Percentiles rank a stretch among this genome's conserved stretches.
Evolutionary conservation across 106 monocot genomes (phyloP).

Genomic region (Allium fistulosum): DNA sequence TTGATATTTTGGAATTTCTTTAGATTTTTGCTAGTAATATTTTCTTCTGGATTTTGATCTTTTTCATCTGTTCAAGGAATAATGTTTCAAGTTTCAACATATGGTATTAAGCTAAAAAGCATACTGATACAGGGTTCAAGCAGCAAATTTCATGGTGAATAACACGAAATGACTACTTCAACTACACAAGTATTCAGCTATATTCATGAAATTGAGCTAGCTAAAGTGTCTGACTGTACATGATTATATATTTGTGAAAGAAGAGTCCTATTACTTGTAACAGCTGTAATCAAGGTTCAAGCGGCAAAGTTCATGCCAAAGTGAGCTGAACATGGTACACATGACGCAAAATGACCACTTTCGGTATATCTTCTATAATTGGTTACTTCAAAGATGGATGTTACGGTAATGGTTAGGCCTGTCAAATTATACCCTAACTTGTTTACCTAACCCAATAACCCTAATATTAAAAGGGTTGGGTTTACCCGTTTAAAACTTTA

Average conservation of each 20-base stretch:
- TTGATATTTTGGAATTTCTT: constrained; percentile 45
- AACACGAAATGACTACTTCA: neutral
- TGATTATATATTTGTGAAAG: no score
- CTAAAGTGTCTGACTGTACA: neutral
- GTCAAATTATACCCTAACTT: no score
- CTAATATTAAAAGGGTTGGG: no score
- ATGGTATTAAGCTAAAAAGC: no score
- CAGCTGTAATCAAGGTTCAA: neutral
- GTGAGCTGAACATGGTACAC: neutral
- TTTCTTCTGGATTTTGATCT: neutral
- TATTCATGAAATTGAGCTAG: neutral
- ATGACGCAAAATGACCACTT: neutral
- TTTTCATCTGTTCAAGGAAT: constrained; percentile 11
- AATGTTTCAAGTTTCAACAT: no score
- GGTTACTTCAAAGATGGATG: no score
- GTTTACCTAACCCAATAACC: no score
- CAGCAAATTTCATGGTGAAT: neutral
- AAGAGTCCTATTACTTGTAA: no score
- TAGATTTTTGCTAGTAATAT: constrained; percentile 17
- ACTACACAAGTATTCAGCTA: neutral
- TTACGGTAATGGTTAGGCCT: no score
- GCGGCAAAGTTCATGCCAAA: neutral
- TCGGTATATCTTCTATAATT: neutral
- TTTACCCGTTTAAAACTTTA: no score
- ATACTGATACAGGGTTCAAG: neutral